These are phyloP conservation scores for Fusarium protoensiforme DNA, from an alignment of 2,329 filamentous ascomycete species.

Conservation along the genomic window DNA sequence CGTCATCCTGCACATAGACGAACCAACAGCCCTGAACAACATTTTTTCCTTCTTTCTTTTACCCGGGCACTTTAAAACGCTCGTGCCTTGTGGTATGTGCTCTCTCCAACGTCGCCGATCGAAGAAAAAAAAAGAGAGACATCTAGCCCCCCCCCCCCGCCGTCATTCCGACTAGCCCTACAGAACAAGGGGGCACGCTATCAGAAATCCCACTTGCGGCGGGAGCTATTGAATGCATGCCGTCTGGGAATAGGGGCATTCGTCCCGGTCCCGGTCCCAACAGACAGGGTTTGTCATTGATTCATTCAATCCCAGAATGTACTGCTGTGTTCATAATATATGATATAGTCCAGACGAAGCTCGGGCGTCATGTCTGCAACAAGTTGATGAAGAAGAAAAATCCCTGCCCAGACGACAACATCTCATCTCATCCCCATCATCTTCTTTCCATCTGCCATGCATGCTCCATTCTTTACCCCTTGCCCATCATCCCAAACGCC, in stretches of 20 bases:
- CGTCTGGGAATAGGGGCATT: constrained; percentile 3
- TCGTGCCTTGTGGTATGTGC: neutral
- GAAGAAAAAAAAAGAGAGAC: neutral
- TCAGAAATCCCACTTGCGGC: neutral
- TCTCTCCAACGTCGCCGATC: neutral
- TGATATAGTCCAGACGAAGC: neutral
- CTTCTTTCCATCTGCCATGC: neutral
- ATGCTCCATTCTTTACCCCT: neutral
- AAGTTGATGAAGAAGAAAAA: neutral
- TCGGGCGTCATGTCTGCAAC: neutral
- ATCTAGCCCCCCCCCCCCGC: neutral
- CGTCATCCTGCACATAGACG: neutral
- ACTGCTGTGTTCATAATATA: neutral
- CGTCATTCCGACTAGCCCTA: neutral
- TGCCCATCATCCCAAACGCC: neutral
- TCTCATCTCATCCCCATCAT: neutral
- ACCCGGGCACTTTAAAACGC: neutral
- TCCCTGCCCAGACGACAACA: neutral
- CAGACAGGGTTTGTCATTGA: neutral
- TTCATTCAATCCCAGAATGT: no score
- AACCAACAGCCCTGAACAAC: neutral
- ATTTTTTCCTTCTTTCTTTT: neutral
- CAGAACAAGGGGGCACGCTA: neutral
- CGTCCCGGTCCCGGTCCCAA: neutral
- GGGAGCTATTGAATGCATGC: neutral